These are phyloP conservation scores for Neocatenulostroma microsporum DNA, from an alignment of 2,329 filamentous ascomycete genomes.

Conservation along the genomic window DNA sequence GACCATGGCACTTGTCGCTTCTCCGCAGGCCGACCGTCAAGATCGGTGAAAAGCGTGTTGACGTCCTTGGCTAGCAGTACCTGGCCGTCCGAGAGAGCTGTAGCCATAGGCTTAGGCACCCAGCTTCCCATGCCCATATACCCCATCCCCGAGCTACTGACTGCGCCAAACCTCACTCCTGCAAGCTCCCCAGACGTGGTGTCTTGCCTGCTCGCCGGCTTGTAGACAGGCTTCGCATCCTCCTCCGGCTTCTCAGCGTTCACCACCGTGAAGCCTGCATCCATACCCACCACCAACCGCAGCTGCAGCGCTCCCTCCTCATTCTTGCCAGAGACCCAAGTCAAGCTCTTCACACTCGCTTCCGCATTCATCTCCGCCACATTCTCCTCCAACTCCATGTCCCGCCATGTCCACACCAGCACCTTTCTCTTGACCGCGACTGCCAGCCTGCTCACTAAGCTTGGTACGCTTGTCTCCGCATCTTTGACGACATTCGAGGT, in stretches of 20 bases:
- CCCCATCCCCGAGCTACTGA: slow-evolving; percentile 81
- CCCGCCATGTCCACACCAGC: slow-evolving; percentile 90
- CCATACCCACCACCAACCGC: slow-evolving; percentile 82
- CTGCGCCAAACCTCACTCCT: slow-evolving; percentile 64
- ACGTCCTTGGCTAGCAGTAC: slow-evolving; percentile 95
- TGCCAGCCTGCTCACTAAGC: slow-evolving; percentile 83
- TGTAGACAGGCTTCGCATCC: slow-evolving; percentile 65
- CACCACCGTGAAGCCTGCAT: slow-evolving; percentile 81
- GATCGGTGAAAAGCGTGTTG: slow-evolving; percentile 85
- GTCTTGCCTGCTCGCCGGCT: slow-evolving; percentile 20
- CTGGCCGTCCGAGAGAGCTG: slow-evolving; percentile 72
- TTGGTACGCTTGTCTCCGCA: slow-evolving; percentile 73
- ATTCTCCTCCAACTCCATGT: slow-evolving; percentile 74
- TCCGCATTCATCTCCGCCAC: slow-evolving; percentile 69
- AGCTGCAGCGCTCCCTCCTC: too few species aligned
- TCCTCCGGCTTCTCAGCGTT: slow-evolving; percentile 59
- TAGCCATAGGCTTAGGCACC: slow-evolving; percentile 81
- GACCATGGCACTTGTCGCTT: slow-evolving; percentile 90
- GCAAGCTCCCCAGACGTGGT: slow-evolving; percentile 54
- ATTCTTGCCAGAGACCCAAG: slow-evolving; percentile 73
- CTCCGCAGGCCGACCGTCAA: slow-evolving; percentile 70
- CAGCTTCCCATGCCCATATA: slow-evolving; percentile 93
- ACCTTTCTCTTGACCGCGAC: slow-evolving; percentile 89
- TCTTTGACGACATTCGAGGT: slow-evolving; percentile 96
- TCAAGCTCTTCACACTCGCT: slow-evolving; percentile 78